These are phyloP conservation scores for Noccaea bulbosa DNA, from an alignment of 345 rosid genomes.

Conservation along the genomic window DNA sequence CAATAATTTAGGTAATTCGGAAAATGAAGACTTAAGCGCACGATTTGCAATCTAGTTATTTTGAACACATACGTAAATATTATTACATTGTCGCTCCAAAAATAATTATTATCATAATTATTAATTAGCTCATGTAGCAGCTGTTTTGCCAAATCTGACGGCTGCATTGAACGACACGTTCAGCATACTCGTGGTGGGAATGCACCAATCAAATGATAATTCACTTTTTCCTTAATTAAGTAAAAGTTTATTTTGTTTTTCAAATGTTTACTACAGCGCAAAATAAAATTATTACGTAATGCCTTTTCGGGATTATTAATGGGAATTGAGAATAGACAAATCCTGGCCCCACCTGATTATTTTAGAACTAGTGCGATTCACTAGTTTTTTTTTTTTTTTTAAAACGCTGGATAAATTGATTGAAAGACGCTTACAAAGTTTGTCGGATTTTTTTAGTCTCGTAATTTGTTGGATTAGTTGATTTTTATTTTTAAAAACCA, in stretches of 20 bases:
- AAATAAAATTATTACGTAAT: conserved; percentile 40
- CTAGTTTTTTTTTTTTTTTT: neutral
- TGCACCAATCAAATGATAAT: conserved; percentile 40
- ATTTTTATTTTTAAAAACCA: neutral
- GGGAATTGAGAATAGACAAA: conserved; percentile 37
- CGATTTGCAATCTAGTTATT: neutral
- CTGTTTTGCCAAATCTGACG: conserved; percentile 23
- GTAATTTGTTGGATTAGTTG: conserved; percentile 25
- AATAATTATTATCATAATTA: neutral
- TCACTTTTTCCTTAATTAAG: neutral
- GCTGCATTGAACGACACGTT: conserved; percentile 38
- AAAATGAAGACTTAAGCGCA: no score
- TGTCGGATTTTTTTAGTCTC: neutral
- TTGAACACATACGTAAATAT: neutral
- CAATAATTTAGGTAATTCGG: no score
- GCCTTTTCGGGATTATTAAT: conserved; percentile 37
- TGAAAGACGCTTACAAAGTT: no score
- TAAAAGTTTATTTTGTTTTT: neutral
- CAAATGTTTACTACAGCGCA: neutral
- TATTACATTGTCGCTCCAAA: neutral
- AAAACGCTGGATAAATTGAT: no score
- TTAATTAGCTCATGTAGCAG: conserved; percentile 15
- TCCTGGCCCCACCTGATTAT: conserved; percentile 22
- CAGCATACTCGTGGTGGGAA: conserved; percentile 32
- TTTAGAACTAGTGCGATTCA: conserved; percentile 39